Percentiles rank a stretch among this genome's conserved stretches.
Conservation (phyloP, 139 green algal species). For the Micractinium sp. region DNA sequence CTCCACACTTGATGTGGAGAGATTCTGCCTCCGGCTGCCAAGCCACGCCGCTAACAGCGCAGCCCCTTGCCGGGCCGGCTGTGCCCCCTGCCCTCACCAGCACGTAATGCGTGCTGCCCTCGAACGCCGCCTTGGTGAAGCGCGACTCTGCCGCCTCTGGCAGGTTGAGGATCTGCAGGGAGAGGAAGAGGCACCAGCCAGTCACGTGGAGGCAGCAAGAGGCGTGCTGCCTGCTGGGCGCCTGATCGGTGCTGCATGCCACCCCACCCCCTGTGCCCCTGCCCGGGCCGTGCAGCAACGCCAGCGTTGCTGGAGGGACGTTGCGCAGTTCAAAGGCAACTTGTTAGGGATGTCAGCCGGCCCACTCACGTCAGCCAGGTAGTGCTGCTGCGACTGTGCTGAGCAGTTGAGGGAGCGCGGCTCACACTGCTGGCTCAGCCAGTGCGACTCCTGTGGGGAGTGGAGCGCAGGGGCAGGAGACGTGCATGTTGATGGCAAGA, state of each 20-base stretch:
- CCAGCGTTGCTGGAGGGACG: background rate
- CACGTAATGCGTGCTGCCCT: conserved; percentile 30
- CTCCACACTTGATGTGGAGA: no score
- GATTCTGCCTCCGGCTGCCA: no score
- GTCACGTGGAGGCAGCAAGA: background rate
- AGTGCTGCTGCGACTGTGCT: background rate
- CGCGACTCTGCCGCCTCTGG: background rate
- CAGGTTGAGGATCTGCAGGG: conserved; percentile 10
- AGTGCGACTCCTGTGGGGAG: conserved; percentile 3
- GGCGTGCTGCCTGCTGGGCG: background rate
- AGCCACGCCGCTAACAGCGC: no score
- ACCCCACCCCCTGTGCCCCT: no score
- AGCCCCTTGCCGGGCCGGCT: background rate
- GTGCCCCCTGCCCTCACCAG: background rate
- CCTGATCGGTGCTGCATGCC: background rate
- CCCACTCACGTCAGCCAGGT: conserved; percentile 3
- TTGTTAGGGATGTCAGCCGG: no score
- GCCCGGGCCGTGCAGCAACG: background rate
- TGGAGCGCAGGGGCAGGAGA: no score
- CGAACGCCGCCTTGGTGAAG: conserved; percentile 15
- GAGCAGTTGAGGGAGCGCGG: background rate
- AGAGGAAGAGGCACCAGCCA: background rate
- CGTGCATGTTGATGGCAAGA: no score
- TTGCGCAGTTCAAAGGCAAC: no score
- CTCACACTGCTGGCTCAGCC: background rate